phyloP scores from a whole-genome alignment of 768 basidiomycete genomes.

The Boletus speciosus region DNA sequence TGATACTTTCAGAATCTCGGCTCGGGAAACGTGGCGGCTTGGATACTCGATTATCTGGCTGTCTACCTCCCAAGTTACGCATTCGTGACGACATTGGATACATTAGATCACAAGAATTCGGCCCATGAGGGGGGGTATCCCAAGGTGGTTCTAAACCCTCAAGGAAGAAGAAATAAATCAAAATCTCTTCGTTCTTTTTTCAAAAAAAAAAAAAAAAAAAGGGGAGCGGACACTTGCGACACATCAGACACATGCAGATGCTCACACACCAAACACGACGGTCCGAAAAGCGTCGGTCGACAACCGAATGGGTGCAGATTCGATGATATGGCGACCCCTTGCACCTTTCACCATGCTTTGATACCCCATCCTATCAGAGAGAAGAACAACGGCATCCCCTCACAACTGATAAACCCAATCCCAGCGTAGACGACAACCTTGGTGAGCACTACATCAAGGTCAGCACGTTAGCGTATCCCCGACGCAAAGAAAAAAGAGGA shows the following conservation, averaged over 20 bases:
- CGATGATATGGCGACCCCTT: background rate
- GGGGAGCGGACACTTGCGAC: background rate
- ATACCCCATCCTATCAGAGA: slow-evolving; percentile 69
- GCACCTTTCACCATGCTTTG: slow-evolving; percentile 30
- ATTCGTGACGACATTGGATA: background rate
- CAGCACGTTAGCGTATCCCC: background rate
- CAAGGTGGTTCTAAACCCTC: background rate
- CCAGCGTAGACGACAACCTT: slow-evolving; percentile 90
- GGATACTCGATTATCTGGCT: too few relatives aligned
- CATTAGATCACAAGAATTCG: background rate
- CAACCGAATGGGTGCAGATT: background rate
- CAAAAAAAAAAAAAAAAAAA: background rate
- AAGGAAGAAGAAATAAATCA: too few relatives aligned
- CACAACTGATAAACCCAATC: slow-evolving; percentile 67
- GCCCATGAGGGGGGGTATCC: background rate
- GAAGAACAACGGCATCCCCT: slow-evolving; percentile 64
- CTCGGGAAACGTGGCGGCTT: too few relatives aligned
- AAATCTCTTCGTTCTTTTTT: too few relatives aligned
- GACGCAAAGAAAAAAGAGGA: background rate
- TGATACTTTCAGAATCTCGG: too few relatives aligned
- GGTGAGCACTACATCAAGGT: slow-evolving; percentile 60
- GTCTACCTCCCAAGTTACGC: background rate
- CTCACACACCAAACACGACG: background rate
- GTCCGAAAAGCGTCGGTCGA: background rate
- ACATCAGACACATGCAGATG: too few relatives aligned